Conservation (phyloP, 106 monocot species). For the Dioscorea dumetorum region DNA sequence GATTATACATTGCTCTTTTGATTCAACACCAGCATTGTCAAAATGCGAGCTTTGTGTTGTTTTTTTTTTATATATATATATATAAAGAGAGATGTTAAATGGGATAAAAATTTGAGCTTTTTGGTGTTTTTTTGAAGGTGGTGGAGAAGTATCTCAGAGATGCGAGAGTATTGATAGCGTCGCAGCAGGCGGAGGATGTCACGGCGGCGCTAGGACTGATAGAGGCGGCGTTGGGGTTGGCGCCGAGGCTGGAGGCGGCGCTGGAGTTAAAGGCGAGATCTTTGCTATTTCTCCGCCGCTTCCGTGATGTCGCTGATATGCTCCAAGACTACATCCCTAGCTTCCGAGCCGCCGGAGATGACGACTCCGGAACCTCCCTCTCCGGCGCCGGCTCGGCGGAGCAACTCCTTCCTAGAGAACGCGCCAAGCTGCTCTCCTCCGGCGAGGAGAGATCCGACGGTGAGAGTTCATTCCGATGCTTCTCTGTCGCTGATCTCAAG, state of each 20-base stretch:
- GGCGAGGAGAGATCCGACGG: conserved; percentile 9
- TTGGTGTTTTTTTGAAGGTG: conserved; percentile 21
- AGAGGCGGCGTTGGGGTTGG: conserved; percentile 21
- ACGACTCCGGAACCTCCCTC: conserved; percentile 32
- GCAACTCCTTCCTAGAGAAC: conserved; percentile 5
- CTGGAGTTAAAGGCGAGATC: conserved; percentile 64
- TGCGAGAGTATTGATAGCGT: conserved; percentile 44
- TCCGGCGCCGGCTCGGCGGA: conserved; percentile 20
- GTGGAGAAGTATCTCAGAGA: conserved; percentile 54
- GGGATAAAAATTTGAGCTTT: neutral
- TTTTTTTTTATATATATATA: no score
- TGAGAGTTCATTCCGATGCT: conserved; percentile 33
- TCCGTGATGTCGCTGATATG: conserved; percentile 79
- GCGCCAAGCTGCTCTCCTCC: conserved; percentile 32
- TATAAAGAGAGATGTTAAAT: neutral
- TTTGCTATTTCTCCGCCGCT: conserved; percentile 63
- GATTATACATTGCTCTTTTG: no score
- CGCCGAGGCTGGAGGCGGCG: conserved; percentile 46
- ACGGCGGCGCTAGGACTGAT: conserved; percentile 35
- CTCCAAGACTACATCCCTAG: conserved; percentile 90
- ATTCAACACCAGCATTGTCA: no score
- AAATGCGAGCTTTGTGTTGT: neutral
- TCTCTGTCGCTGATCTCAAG: conserved; percentile 73
- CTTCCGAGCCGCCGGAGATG: conserved; percentile 26
- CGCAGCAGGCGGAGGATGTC: conserved; percentile 36